Base-by-base conservation (phyloP, 352 stramenopile genomes). In the Phytophthora rubi region DNA sequence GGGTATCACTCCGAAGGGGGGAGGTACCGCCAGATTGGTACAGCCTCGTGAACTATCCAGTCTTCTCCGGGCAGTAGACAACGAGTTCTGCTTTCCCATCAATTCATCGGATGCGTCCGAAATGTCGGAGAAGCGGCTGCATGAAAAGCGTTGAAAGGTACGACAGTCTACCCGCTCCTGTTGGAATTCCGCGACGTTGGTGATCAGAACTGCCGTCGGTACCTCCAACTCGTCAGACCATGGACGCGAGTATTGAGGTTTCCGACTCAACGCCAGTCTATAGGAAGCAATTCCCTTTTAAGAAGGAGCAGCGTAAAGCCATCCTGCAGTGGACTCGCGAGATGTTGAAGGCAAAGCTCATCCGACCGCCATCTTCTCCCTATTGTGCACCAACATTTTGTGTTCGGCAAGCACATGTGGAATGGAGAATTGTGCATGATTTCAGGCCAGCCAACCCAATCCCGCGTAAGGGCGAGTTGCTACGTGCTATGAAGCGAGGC, bases 341-440 rank as follows among this genome's bases (percentile, higher is more conserved):
- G 13, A 64, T 72, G 53, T 12, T 72, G 3, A 6, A 54, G 8
- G 59, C 33, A 2, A 30, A 30, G 0, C 12, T 71, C 5, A 66
- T 62, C n/a, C 37, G 56, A 9, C 51, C 64, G 5, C 66, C 57
- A 3, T 58, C 12, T 6, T 66, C 56, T 1, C 48, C 49, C 1
- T 62, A 62, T 16, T 62, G 39, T 13, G 10, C 51, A 9, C 64
- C 64, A 1, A 62, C 42, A 2, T 65, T 71, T 26, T 65, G 64
- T 4, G 64, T 65, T 2, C 54, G 55, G 0, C 66, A 71, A 23
- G 53, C 18, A 2, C 9, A 3, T 1, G 48, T 28, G 7, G 51
- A 53, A 5, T 71, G 49, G 64, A 23, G 64, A 5, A 71, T 71
- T 1, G 64, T 59, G 1, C 64, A 71, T 37, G 56, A 62, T 28